Evolutionary conservation across 2,329 filamentous ascomycete species (phyloP).

Genomic region (Sclerotinia minor): DNA sequence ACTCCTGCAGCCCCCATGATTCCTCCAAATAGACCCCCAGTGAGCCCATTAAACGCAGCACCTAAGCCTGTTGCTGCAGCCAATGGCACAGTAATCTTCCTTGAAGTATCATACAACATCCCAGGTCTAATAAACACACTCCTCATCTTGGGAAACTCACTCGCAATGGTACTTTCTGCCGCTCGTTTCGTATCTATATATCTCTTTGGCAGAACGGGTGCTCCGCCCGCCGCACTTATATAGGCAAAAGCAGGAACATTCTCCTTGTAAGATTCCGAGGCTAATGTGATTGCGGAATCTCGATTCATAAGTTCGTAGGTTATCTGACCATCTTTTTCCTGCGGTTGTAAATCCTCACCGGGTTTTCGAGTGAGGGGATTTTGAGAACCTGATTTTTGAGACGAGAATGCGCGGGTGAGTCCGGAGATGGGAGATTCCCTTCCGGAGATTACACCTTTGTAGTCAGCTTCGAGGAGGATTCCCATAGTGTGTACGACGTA

Average conservation of each 20-base stretch:
- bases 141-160: conserved; percentile 72
- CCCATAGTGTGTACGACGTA: conserved; percentile 95
- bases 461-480: conserved; percentile 94
- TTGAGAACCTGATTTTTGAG: conserved; percentile 60
- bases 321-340: conserved; percentile 71
- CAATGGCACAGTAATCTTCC: conserved; percentile 80
- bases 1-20: conserved; percentile 80
- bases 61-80: conserved; percentile 75
- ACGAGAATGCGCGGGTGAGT: conserved; percentile 74
- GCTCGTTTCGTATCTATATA: conserved; percentile 93
- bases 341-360: conserved; percentile 61
- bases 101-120: conserved; percentile 84
- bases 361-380: conserved; percentile 68
- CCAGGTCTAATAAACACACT: conserved; percentile 80
- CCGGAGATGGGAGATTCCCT: conserved; percentile 79
- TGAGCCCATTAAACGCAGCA: conserved; percentile 72
- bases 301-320: conserved; percentile 98
- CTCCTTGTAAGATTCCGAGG: conserved; percentile 68
- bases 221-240: conserved; percentile 84
- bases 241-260: conserved; percentile 74
- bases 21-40: conserved; percentile 72
- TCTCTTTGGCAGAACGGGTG: conserved; percentile 77
- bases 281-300: conserved; percentile 80
- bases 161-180: conserved; percentile 75
- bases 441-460: conserved; percentile 87